phyloP scores from a whole-genome alignment of 257 asterid species.

The Lantana camara region DNA sequence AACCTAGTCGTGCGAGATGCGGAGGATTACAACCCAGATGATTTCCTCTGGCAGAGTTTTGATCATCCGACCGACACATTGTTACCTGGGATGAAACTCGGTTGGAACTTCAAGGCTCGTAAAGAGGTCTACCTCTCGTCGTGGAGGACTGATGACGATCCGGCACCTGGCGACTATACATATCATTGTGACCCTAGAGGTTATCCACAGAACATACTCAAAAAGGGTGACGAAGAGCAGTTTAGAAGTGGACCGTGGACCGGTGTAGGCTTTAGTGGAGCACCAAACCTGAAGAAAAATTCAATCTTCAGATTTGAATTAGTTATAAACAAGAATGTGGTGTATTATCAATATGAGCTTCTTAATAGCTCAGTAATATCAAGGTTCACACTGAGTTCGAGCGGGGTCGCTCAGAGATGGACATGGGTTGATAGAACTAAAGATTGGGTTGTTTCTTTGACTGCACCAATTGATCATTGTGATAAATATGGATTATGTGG shows the following conservation, averaged over 20 bases:
- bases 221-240: background rate
- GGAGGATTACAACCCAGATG: constrained; percentile 25
- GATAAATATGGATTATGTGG: constrained; percentile 35
- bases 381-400: background rate
- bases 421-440: constrained; percentile 29
- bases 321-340: background rate
- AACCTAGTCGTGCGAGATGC: constrained; percentile 51
- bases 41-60: constrained; percentile 59
- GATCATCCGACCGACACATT: constrained; percentile 47
- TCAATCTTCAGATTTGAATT: background rate
- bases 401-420: constrained; percentile 29
- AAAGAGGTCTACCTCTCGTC: background rate
- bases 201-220: background rate
- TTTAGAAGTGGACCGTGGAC: background rate
- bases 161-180: background rate
- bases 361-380: background rate
- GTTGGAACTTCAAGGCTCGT: constrained; percentile 35
- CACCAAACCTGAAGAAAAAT: background rate
- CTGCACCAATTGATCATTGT: constrained; percentile 32
- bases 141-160: background rate
- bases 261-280: background rate
- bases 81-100: constrained; percentile 57
- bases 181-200: constrained; percentile 27
- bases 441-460: constrained; percentile 30
- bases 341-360: constrained; percentile 16